phyloP scores from a whole-genome alignment of 2,329 filamentous ascomycete species.

The Colletotrichum sp. region DNA sequence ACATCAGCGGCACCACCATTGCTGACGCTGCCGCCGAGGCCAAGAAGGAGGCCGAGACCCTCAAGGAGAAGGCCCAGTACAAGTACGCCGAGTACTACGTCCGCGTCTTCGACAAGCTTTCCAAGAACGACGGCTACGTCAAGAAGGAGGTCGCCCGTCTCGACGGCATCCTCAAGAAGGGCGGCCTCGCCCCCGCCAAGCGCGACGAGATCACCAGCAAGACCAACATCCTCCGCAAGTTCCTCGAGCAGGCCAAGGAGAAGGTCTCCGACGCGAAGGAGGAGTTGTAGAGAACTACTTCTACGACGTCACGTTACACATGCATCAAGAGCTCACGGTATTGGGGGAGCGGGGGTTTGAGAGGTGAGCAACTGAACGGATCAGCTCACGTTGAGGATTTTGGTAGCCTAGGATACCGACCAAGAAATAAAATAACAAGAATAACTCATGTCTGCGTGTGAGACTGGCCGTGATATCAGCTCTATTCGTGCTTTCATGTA shows the following conservation, averaged over 20 bases:
- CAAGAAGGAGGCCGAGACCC: constrained; percentile 69
- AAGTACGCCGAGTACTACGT: constrained; percentile 95
- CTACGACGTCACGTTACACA: background rate
- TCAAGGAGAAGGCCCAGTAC: constrained; percentile 67
- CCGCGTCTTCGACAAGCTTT: constrained; percentile 86
- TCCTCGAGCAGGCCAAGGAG: constrained; percentile 66
- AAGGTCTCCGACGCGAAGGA: constrained; percentile 63
- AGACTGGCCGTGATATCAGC: background rate
- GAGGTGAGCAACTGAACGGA: background rate
- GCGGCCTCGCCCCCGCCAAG: constrained; percentile 84
- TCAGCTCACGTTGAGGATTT: constrained; percentile 5
- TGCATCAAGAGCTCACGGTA: background rate
- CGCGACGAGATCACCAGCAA: constrained; percentile 85
- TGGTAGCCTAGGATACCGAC: constrained; percentile 11
- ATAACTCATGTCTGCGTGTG: background rate
- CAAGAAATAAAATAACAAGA: constrained; percentile 6
- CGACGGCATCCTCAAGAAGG: constrained; percentile 82
- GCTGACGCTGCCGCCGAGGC: constrained; percentile 72
- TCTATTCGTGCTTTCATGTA: background rate
- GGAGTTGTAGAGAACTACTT: constrained; percentile 62
- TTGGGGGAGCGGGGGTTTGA: background rate
- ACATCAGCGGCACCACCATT: constrained; percentile 67
- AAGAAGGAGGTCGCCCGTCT: constrained; percentile 86
- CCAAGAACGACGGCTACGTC: constrained; percentile 77
- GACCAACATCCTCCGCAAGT: constrained; percentile 86